Percentiles rank a stretch among this genome's conserved stretches.
phyloP scores from a whole-genome alignment of 75 land plant species.

The Pinus albicaulis region DNA sequence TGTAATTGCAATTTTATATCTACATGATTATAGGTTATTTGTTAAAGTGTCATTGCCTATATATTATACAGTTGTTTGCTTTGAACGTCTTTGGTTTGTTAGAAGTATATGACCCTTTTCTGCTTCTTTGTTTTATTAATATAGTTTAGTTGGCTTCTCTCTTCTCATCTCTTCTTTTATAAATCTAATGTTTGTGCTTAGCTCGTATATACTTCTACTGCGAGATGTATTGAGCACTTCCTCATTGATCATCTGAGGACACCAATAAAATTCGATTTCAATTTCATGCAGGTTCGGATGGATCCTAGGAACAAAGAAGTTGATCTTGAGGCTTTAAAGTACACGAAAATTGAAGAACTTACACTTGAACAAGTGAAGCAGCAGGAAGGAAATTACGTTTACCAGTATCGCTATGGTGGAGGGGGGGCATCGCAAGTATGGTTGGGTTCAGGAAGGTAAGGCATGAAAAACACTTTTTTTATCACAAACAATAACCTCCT shows the following conservation, averaged over 20 bases:
- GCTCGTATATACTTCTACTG: background rate
- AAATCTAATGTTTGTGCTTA: background rate
- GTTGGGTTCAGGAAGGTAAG: slow-evolving; percentile 92
- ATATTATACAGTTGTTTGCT: background rate
- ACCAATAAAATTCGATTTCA: background rate
- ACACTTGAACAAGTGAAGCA: slow-evolving; percentile 68
- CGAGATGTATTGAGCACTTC: too few species aligned
- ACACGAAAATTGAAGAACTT: slow-evolving; percentile 45
- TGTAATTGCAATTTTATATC: background rate
- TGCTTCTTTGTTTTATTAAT: too few species aligned
- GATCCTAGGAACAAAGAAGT: slow-evolving; percentile 77
- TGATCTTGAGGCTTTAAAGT: slow-evolving; percentile 50
- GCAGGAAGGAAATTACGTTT: slow-evolving; percentile 93
- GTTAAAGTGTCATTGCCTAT: background rate
- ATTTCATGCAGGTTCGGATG: slow-evolving; percentile 79
- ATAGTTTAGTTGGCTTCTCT: background rate
- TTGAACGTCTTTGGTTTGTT: background rate
- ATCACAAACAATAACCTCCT: too few species aligned
- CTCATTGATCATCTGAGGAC: too few species aligned
- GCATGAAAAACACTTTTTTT: too few species aligned
- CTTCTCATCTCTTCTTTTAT: background rate
- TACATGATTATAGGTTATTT: slow-evolving; percentile 4
- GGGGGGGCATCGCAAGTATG: slow-evolving; percentile 98
- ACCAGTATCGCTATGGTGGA: slow-evolving; percentile 90
- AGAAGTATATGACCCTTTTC: too few species aligned